Evolutionary conservation across 2,329 filamentous ascomycete genomes (phyloP).

Genomic region (Aspergillus puulaauensis): DNA sequence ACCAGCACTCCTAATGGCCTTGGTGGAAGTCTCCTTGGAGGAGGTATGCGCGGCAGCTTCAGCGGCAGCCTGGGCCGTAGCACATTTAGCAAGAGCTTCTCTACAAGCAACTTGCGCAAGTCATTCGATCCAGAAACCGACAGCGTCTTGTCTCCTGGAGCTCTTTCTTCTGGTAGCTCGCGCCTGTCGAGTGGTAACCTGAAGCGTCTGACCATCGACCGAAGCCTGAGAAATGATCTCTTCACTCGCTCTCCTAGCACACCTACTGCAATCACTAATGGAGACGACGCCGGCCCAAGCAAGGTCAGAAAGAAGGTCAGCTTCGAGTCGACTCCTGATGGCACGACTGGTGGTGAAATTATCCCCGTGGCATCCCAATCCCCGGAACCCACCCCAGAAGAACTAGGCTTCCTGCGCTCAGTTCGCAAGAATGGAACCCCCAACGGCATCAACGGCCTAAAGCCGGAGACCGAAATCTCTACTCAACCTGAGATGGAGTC

Average conservation of each 20-base stretch:
- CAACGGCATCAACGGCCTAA: conserved; percentile 39
- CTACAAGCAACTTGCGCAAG: conserved; percentile 79
- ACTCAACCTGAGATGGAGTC: conserved; percentile 66
- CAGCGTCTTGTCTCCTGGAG: conserved; percentile 80
- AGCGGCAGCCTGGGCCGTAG: conserved; percentile 60
- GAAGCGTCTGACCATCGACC: conserved; percentile 91
- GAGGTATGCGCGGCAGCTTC: conserved; percentile 37
- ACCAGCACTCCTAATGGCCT: conserved; percentile 68
- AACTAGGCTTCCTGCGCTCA: conserved; percentile 61
- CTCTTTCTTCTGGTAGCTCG: conserved; percentile 70
- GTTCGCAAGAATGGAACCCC: conserved; percentile 50
- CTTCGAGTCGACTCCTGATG: conserved; percentile 64
- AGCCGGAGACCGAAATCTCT: conserved; percentile 30
- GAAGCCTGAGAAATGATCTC: conserved; percentile 69
- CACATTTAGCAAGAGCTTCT: conserved; percentile 81
- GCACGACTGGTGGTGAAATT: conserved; percentile 49
- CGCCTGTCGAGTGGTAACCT: conserved; percentile 69
- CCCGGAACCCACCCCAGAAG: conserved; percentile 56
- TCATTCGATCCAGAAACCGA: conserved; percentile 75
- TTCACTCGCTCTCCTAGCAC: conserved; percentile 48
- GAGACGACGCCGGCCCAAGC: conserved; percentile 40
- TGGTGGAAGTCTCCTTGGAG: conserved; percentile 62
- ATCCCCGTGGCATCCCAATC: conserved; percentile 52
- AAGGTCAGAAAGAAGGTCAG: conserved; percentile 77
- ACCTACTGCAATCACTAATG: conserved; percentile 36